These are phyloP conservation scores for Epipyxis sp. DNA, from an alignment of 108 stramenopile species.

Conservation along the genomic window DNA sequence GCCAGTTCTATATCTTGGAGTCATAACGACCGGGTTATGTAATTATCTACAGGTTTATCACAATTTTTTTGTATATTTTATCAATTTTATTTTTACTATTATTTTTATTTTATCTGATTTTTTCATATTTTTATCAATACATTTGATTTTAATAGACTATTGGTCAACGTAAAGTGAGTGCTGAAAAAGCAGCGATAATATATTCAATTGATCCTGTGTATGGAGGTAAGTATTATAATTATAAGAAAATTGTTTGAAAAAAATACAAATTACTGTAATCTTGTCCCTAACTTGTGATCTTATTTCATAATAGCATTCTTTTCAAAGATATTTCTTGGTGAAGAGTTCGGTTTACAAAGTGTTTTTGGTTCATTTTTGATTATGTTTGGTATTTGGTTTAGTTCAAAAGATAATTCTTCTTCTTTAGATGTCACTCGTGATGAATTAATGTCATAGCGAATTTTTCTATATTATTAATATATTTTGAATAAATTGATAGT, in stretches of 20 bases:
- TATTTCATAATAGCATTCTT: constrained; percentile 57
- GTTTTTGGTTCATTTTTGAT: constrained; percentile 70
- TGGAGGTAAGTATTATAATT: constrained; percentile 42
- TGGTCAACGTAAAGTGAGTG: constrained; percentile 65
- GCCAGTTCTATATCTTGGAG: constrained; percentile 41
- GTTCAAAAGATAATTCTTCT: too few relatives aligned
- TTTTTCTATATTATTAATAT: too few relatives aligned
- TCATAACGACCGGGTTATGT: constrained; percentile 42
- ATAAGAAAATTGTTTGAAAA: not conserved
- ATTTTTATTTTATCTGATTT: constrained; percentile 68
- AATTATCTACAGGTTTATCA: constrained; percentile 44
- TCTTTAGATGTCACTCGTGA: too few relatives aligned
- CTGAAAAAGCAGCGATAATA: constrained; percentile 74
- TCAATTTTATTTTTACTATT: constrained; percentile 62
- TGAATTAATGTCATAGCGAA: too few relatives aligned
- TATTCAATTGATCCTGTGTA: constrained; percentile 84
- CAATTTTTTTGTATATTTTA: constrained; percentile 28
- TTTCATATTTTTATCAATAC: constrained; percentile 68
- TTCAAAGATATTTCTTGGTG: constrained; percentile 67
- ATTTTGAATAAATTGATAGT: too few relatives aligned
- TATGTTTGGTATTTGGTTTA: constrained; percentile 58
- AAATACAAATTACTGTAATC: not conserved
- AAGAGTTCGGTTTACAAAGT: constrained; percentile 58
- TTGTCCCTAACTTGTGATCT: not conserved
- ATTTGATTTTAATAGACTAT: constrained; percentile 68